Percentiles rank a stretch among this genome's conserved stretches.
phyloP scores from a whole-genome alignment of 2,329 filamentous ascomycete genomes.

The Fulvia fulva region DNA sequence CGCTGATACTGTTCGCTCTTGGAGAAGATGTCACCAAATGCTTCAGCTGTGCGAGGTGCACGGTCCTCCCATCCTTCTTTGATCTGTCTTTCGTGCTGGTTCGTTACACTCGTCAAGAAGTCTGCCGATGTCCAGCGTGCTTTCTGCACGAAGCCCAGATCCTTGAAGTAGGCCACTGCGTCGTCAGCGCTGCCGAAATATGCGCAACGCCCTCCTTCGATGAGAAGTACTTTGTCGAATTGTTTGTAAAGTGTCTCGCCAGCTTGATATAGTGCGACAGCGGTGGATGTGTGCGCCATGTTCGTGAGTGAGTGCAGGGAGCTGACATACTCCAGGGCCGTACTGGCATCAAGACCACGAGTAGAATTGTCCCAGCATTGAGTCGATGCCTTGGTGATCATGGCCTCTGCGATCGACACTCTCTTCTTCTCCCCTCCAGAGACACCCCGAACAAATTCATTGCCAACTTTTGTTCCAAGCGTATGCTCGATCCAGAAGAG shows the following conservation, averaged over 20 bases:
- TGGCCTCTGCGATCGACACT: slow-evolving; percentile 75
- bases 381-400: slow-evolving; percentile 54
- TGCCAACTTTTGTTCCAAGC: slow-evolving; percentile 67
- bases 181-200: slow-evolving; percentile 63
- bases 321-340: slow-evolving; percentile 68
- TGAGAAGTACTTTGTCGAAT: slow-evolving; percentile 65
- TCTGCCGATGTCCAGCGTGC: slow-evolving; percentile 68
- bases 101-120: slow-evolving; percentile 71
- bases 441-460: slow-evolving; percentile 70
- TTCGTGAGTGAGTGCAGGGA: slow-evolving; percentile 62
- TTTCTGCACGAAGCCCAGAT: slow-evolving; percentile 67
- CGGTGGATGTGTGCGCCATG: slow-evolving; percentile 29
- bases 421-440: slow-evolving; percentile 72
- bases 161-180: slow-evolving; percentile 64
- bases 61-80: slow-evolving; percentile 41
- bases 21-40: slow-evolving; percentile 35
- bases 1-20: slow-evolving; percentile 36
- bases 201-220: slow-evolving; percentile 66
- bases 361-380: slow-evolving; percentile 78
- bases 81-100: slow-evolving; percentile 43
- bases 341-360: slow-evolving; percentile 65
- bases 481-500: slow-evolving; percentile 72
- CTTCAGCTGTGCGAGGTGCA: slow-evolving; percentile 46
- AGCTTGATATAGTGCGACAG: slow-evolving; percentile 69
- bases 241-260: slow-evolving; percentile 64